Evolutionary conservation across 2,329 filamentous ascomycete genomes (phyloP), one percentile per base, ranked within the genome.

Genomic region (Hymenoscyphus fructigenus): DNA sequence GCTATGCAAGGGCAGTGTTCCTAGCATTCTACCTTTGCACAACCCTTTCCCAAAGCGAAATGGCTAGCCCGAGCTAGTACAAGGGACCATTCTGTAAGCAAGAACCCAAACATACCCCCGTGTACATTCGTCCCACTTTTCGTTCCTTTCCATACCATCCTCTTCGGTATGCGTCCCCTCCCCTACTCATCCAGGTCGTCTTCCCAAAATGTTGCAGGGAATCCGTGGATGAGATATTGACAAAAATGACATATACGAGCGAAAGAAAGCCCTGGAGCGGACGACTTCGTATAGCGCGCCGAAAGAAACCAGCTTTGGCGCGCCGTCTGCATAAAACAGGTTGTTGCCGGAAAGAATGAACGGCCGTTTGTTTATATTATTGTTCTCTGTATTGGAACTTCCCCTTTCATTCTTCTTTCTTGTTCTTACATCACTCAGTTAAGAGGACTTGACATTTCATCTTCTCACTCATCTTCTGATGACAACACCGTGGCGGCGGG

Each of bases 401-500:
- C 62, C 57, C 62, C 28, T 66, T 57, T 60, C 67, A 59, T 65
- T 59, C 15, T 58, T 44, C 29, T 55, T 10, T 47, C 14, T 34
- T 41, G 5, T 53, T 36, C n/a, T 23, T 53, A 23, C 47, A 23
- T 53, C 47, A 28, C 47, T 53, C 47, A 53, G 20, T 53, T 26
- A 26, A 53, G 47, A 53, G 47, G 47, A 53, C 47, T 26, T 20
- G n/a, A 14, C 3, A 26, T 14, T 26, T 23, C 10, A 26, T 57
- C 56, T 32, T 56, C 60, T 59, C 53, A 61, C 12, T 73, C 70
- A 76, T 72, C 74, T 67, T 65, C 74, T 64, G 71, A 89, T 83
- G 72, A 89, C 80, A 71, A 89, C 84, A 76, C 86, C 87, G 77
- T 89, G 81, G 78, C 87, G 85, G 79, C 87, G 85, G 69, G 84